A percentile compares a stretch with the other conserved stretches of the same genome.
Evolutionary conservation across 129 eudicot genomes (phyloP).

Genomic region (Ambrosia artemisiifolia): DNA sequence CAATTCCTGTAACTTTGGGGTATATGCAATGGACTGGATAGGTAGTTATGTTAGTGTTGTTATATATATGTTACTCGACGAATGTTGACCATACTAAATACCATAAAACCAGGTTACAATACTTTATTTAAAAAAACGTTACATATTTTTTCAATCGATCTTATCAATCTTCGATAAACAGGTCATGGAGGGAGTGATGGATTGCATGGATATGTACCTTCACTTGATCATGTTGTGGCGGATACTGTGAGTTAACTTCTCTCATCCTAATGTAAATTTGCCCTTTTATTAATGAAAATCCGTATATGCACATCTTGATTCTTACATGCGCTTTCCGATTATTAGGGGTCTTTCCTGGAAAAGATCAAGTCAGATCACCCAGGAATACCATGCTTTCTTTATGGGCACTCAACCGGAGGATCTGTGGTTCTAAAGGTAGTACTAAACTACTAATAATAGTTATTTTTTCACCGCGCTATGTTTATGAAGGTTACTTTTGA

Average conservation of each 20-base stretch:
- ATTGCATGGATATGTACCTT: constrained; percentile 96
- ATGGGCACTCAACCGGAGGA: constrained; percentile 98
- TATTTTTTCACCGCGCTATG: background rate
- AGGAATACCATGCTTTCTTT: constrained; percentile 84
- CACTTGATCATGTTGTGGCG: constrained; percentile 90
- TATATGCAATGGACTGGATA: constrained; percentile 98
- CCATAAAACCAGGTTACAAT: constrained; percentile 6
- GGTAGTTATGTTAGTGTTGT: constrained; percentile 49
- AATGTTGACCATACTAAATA: constrained; percentile 8
- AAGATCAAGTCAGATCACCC: constrained; percentile 83
- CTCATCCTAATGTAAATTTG: too few species aligned
- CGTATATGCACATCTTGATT: background rate
- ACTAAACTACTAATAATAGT: background rate
- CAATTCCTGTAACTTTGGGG: constrained; percentile 74
- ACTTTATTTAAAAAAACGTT: background rate
- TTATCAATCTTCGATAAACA: constrained; percentile 10
- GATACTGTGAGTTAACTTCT: constrained; percentile 85
- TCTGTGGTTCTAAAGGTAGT: constrained; percentile 85
- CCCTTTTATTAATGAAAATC: too few species aligned
- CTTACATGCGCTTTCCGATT: background rate
- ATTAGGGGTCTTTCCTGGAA: constrained; percentile 77
- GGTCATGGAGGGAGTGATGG: constrained; percentile 99
- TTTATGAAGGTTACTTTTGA: constrained; percentile 12
- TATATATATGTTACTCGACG: constrained; percentile 6
- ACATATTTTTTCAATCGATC: background rate